Evolutionary conservation across 768 basidiomycete species (phyloP).

Genomic region (Pleurotus pulmonarius): DNA sequence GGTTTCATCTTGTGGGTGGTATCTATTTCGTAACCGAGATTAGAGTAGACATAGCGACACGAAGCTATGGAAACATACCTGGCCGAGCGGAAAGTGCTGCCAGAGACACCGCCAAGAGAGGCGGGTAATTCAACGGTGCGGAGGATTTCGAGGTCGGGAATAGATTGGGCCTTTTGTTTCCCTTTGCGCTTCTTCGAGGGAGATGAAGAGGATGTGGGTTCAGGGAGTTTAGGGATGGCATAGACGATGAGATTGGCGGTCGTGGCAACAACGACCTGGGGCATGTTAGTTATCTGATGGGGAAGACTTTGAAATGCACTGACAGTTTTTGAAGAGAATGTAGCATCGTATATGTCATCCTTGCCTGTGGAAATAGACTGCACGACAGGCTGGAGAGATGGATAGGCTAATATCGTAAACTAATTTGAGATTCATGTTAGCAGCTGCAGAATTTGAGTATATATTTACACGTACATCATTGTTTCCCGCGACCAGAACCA

Average conservation of each 20-base stretch:
- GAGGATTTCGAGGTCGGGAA: conserved; percentile 35
- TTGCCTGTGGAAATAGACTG: conserved; percentile 55
- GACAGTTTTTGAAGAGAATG: conserved; percentile 70
- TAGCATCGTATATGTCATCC: conserved; percentile 79
- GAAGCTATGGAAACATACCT: conserved; percentile 32
- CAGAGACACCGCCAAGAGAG: conserved; percentile 38
- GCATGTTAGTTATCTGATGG: background rate
- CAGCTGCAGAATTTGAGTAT: background rate
- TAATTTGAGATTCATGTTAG: conserved; percentile 20
- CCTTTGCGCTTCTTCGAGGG: conserved; percentile 34
- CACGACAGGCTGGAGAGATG: conserved; percentile 47
- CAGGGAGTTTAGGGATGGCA: conserved; percentile 35
- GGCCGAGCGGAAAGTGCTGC: conserved; percentile 62
- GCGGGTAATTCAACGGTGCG: conserved; percentile 53
- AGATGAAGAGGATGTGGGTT: conserved; percentile 11
- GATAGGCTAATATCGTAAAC: conserved; percentile 66
- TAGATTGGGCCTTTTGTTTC: conserved; percentile 35
- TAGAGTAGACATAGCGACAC: background rate
- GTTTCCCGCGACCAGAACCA: conserved; percentile 71
- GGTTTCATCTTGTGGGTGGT: conserved; percentile 46
- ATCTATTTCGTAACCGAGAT: conserved; percentile 31
- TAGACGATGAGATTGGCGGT: conserved; percentile 65
- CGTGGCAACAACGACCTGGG: conserved; percentile 63
- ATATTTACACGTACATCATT: conserved; percentile 50
- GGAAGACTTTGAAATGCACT: conserved; percentile 14